Evolutionary conservation across 768 basidiomycete genomes (phyloP).

Genomic region (Wakefieldia striispora): DNA sequence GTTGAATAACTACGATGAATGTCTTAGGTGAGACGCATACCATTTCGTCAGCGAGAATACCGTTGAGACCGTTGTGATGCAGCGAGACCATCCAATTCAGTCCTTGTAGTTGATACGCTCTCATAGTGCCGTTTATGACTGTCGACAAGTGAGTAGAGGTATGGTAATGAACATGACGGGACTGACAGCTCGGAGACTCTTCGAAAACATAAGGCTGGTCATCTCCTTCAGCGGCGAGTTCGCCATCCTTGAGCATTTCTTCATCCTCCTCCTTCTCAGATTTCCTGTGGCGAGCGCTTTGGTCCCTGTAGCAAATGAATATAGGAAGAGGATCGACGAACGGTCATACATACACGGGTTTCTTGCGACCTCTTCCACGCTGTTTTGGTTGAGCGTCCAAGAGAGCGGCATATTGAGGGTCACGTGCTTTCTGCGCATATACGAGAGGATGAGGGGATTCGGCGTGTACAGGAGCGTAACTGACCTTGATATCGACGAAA

Average conservation of each 20-base stretch:
- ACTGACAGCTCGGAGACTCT: constrained; percentile 83
- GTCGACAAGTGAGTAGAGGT: constrained; percentile 9
- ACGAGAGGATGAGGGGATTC: neutral
- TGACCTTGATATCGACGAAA: constrained; percentile 94
- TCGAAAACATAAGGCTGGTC: constrained; percentile 95
- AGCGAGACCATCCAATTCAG: constrained; percentile 97
- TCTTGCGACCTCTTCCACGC: constrained; percentile 84
- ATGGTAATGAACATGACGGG: neutral
- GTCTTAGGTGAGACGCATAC: constrained; percentile 29
- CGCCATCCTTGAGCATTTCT: constrained; percentile 86
- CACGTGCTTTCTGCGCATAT: constrained; percentile 66
- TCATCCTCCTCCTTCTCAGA: constrained; percentile 99
- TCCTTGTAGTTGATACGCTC: constrained; percentile 93
- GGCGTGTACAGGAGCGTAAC: constrained; percentile 6
- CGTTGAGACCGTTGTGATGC: constrained; percentile 94
- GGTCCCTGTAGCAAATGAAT: constrained; percentile 50
- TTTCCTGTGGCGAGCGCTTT: constrained; percentile 81
- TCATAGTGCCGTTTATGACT: constrained; percentile 91
- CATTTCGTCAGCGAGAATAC: constrained; percentile 98
- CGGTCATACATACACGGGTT: constrained; percentile 54
- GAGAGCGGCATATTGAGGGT: constrained; percentile 90
- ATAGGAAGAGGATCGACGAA: neutral
- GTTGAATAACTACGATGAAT: constrained; percentile 1
- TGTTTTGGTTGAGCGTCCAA: constrained; percentile 84
- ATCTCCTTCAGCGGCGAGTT: constrained; percentile 73